Evolutionary conservation across 768 basidiomycete species (phyloP).

Genomic region (Candolleomyces efflorescens): DNA sequence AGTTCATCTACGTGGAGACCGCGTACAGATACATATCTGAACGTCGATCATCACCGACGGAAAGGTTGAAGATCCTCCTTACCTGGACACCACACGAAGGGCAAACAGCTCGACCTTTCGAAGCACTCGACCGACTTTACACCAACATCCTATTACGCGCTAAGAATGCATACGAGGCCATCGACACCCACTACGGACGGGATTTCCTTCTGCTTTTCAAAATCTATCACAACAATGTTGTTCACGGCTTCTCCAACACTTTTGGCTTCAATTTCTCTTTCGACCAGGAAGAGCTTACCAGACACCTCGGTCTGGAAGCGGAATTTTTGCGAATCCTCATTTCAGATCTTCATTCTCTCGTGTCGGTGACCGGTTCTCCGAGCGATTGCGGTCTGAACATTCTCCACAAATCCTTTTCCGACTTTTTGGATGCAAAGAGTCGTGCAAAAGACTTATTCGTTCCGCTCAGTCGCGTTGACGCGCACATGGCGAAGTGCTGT

Average conservation of each 20-base stretch:
- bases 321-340: background rate
- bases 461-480: too few relatives aligned
- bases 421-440: too few relatives aligned
- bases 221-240: too few relatives aligned
- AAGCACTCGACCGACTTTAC: background rate
- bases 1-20: slow-evolving; percentile 5
- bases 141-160: background rate
- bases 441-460: too few relatives aligned
- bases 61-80: background rate
- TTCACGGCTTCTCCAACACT: fast-evolving
- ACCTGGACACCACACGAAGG: background rate
- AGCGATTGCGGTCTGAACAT: too few relatives aligned
- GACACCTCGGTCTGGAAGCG: too few relatives aligned
- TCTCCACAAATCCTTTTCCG: too few relatives aligned
- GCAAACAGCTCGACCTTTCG: background rate
- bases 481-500: too few relatives aligned
- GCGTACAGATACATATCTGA: background rate
- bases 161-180: background rate
- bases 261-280: too few relatives aligned
- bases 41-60: background rate
- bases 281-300: too few relatives aligned
- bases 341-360: background rate
- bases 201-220: background rate
- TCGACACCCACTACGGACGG: background rate
- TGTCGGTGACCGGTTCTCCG: too few relatives aligned